Percentiles rank a stretch among this genome's conserved stretches.
phyloP scores from a whole-genome alignment of 2,329 filamentous ascomycete species.

The Coniochaeta sp. region DNA sequence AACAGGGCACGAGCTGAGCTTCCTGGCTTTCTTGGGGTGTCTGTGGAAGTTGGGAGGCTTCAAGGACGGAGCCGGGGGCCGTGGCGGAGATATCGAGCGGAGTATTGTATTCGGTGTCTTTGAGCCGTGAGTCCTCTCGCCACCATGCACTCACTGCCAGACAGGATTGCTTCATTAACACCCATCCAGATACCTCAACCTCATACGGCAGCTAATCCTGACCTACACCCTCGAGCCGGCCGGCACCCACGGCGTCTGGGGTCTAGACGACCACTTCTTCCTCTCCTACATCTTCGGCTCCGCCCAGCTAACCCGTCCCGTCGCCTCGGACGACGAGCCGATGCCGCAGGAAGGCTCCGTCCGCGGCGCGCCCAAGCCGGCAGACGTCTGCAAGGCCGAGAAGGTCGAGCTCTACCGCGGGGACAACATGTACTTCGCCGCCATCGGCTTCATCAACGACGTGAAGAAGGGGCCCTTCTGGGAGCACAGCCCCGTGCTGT shows the following conservation, averaged over 20 bases:
- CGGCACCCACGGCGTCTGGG: constrained; percentile 96
- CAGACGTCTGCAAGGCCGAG: constrained; percentile 57
- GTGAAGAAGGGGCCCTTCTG: constrained; percentile 96
- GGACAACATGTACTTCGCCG: constrained; percentile 85
- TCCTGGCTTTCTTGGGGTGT: constrained; percentile 81
- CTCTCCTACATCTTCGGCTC: constrained; percentile 92
- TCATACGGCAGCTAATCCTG: constrained; percentile 76
- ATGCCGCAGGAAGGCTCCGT: constrained; percentile 77
- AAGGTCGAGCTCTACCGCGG: constrained; percentile 59
- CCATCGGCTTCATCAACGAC: constrained; percentile 93
- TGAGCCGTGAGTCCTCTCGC: constrained; percentile 59
- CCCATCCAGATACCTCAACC: constrained; percentile 59
- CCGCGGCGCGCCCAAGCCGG: constrained; percentile 61
- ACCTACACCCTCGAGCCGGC: constrained; percentile 93
- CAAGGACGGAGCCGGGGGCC: constrained; percentile 32
- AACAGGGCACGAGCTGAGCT: constrained; percentile 92
- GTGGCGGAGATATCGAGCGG: constrained; percentile 57
- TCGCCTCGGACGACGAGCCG: constrained; percentile 50
- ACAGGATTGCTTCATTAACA: background rate
- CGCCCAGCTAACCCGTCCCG: constrained; percentile 76
- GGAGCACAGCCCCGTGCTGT: constrained; percentile 92
- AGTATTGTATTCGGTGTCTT: constrained; percentile 75
- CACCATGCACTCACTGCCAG: background rate
- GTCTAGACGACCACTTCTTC: constrained; percentile 95
- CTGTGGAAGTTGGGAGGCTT: constrained; percentile 90